Base-by-base conservation (phyloP, 768 basidiomycete species). In the Collybia mongolica region DNA sequence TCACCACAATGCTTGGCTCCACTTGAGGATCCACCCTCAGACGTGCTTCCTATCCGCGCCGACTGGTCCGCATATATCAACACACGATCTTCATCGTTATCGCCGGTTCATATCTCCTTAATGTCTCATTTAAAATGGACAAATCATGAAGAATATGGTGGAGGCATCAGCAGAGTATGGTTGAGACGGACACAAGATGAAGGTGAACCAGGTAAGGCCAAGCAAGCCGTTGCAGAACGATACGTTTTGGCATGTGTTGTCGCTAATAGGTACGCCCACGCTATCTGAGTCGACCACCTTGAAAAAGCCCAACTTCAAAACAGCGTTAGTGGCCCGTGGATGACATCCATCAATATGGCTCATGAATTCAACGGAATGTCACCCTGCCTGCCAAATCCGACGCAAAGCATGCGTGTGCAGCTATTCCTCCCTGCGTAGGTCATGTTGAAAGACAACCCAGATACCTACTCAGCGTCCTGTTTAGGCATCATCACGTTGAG, bases 401-500 rank as follows among this genome's bases (percentile, higher is more conserved):
- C 56, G 24, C 61, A 57, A 39, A 40, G 53, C 11, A 57, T 64
- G 3, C 61, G 62, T 26, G 64, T 86, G 12, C 79, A 80, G 56
- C 61, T 92, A 49, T 90, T 81, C 60, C 67, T 90, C 35, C 84
- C 89, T 3, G 74, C 73, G 88, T 88, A 60, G 46, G 80, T 65
- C n/a, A 51, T 23, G 7, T 32, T 12, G 3, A 32, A 32, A 9
- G 32, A 11, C 11, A 32, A 32, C 11, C 3, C 11, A 32, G 11
- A 32, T 32, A 9, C 32, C 11, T 14, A 32, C 32, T 32, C 6
- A 12, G 11, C 5, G 14, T 14, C 11, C 11, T 32, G 3, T 32
- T 32, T 36, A 91, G 88, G 32, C 84, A 87, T 48, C 88, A 90
- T 62, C 81, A 86, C 58, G 74, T 91, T 14, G 89, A 92, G 61